A percentile compares a stretch with the other conserved stretches of the same genome.
phyloP scores from a whole-genome alignment of 139 green algal species.

The Tetradesmus obliquus region DNA sequence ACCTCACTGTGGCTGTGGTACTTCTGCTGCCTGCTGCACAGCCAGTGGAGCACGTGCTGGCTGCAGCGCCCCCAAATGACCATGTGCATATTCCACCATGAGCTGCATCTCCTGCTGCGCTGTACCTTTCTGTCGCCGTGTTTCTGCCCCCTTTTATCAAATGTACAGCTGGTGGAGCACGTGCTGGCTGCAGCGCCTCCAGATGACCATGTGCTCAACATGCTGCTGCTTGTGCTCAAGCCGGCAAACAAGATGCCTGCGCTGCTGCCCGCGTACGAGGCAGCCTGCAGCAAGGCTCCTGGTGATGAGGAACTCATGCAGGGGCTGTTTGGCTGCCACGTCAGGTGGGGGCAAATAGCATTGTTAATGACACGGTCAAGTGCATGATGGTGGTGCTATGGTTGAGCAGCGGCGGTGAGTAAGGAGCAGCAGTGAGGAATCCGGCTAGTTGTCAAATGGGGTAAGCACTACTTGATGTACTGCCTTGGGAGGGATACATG shows the following conservation, averaged over 20 bases:
- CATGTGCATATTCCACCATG: background rate
- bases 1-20: background rate
- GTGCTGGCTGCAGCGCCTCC: slow-evolving; percentile 58
- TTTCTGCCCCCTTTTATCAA: background rate
- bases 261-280: slow-evolving; percentile 69
- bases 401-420: too few species aligned
- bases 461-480: too few species aligned
- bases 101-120: background rate
- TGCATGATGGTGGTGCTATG: too few species aligned
- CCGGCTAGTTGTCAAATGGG: too few species aligned
- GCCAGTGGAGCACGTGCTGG: background rate
- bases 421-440: too few species aligned
- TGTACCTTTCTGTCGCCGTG: background rate
- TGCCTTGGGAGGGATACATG: too few species aligned
- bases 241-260: slow-evolving; percentile 48
- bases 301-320: slow-evolving; percentile 58
- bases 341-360: slow-evolving; percentile 52
- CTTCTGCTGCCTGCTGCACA: background rate
- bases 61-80: background rate
- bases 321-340: slow-evolving; percentile 70
- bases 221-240: slow-evolving; percentile 65
- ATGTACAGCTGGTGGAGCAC: slow-evolving; percentile 55
- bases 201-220: slow-evolving; percentile 72
- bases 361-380: too few species aligned
- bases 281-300: slow-evolving; percentile 56